A percentile compares a stretch with the other conserved stretches of the same genome.
These are phyloP conservation scores for Aspergillus intermedius DNA, from an alignment of 2,329 filamentous ascomycete genomes.

Conservation along the genomic window DNA sequence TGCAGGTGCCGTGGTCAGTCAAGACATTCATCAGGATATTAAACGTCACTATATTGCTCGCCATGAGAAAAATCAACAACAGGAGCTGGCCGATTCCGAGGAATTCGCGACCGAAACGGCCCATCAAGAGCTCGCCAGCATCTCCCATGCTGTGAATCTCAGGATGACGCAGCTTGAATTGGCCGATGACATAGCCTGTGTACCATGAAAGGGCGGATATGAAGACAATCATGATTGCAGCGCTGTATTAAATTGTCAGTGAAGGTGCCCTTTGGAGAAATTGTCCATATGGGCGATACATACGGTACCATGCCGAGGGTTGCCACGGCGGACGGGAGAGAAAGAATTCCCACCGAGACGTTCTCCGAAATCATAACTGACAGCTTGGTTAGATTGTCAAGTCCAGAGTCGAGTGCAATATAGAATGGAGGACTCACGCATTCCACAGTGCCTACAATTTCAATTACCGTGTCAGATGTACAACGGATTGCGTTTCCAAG, in stretches of 20 bases:
- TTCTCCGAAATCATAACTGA: slow-evolving; percentile 54
- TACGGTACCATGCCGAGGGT: slow-evolving; percentile 50
- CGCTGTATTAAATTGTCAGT: slow-evolving; percentile 13
- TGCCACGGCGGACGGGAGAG: slow-evolving; percentile 49
- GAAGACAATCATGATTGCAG: slow-evolving; percentile 47
- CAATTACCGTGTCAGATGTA: too few relatives aligned
- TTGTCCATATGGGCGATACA: slow-evolving; percentile 10
- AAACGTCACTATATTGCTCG: slow-evolving; percentile 64
- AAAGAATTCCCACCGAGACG: slow-evolving; percentile 52
- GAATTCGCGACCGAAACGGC: slow-evolving; percentile 56
- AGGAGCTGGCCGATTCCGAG: slow-evolving; percentile 56
- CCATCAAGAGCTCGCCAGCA: slow-evolving; percentile 57
- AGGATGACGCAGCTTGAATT: slow-evolving; percentile 53
- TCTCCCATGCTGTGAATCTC: slow-evolving; percentile 61
- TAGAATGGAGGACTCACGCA: slow-evolving; percentile 22
- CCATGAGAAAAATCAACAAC: slow-evolving; percentile 62
- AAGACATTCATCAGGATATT: slow-evolving; percentile 61
- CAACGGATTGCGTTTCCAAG: too few relatives aligned
- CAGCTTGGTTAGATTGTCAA: too few relatives aligned
- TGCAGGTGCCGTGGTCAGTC: slow-evolving; percentile 56
- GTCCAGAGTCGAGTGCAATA: too few relatives aligned
- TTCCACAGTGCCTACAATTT: slow-evolving; percentile 27
- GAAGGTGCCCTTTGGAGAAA: background rate
- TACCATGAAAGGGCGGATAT: slow-evolving; percentile 55
- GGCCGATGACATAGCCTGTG: slow-evolving; percentile 54